A percentile compares a stretch with the other conserved stretches of the same genome.
phyloP scores from a whole-genome alignment of 2,329 filamentous ascomycete species.

The Talaromyces islandicus region DNA sequence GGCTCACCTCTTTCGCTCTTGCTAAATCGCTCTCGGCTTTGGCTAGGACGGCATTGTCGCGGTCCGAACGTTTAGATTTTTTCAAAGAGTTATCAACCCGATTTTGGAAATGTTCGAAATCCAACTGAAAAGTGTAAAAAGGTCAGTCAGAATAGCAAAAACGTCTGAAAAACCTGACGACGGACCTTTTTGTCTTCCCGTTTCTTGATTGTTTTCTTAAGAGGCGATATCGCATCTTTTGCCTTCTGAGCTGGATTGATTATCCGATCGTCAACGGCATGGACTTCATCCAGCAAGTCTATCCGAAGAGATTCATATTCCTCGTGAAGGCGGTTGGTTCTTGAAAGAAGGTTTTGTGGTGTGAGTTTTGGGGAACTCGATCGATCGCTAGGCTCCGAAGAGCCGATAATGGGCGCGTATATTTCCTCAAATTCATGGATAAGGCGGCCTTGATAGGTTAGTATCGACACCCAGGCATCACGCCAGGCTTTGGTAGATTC shows the following conservation, averaged over 20 bases:
- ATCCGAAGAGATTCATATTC: constrained; percentile 64
- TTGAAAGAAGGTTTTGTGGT: constrained; percentile 56
- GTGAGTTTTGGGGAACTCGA: constrained; percentile 50
- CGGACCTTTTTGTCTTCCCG: constrained; percentile 67
- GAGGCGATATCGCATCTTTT: constrained; percentile 61
- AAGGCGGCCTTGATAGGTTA: constrained; percentile 62
- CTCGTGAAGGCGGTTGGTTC: constrained; percentile 59
- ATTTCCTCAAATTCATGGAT: constrained; percentile 64
- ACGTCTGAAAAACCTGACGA: not conserved
- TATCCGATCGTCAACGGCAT: constrained; percentile 63
- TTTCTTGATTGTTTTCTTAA: constrained; percentile 80
- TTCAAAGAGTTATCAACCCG: constrained; percentile 63
- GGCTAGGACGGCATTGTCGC: constrained; percentile 64
- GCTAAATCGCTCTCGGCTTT: constrained; percentile 68
- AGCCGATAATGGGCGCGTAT: constrained; percentile 70
- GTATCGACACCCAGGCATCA: constrained; percentile 69
- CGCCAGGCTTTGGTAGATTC: constrained; percentile 71
- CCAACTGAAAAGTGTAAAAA: constrained; percentile 44
- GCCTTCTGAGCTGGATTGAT: constrained; percentile 65
- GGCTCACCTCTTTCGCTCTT: constrained; percentile 56
- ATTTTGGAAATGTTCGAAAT: constrained; percentile 72
- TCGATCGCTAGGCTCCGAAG: constrained; percentile 51
- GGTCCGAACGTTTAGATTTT: constrained; percentile 64
- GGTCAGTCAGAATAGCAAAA: not conserved
- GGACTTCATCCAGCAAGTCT: constrained; percentile 67